Base-by-base conservation (phyloP, 192 early-diverging fungal genomes). In the Backusella psychrophila region DNA sequence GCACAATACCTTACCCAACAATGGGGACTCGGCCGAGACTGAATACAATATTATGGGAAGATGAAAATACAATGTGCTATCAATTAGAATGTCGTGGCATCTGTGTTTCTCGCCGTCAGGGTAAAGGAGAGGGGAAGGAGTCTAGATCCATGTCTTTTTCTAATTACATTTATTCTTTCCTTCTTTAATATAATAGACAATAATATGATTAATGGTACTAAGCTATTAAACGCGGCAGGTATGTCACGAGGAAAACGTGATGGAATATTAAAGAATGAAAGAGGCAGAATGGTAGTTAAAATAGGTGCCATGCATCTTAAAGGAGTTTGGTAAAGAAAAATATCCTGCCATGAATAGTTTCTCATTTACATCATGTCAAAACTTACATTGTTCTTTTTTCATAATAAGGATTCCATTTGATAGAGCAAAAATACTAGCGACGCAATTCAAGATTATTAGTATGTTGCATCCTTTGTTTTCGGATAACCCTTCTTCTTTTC, bases 211-310 rank as follows among this genome's bases (percentile, higher is more conserved):
- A 94, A 95, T 79, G 93, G 94, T 42, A 95, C 94, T 23, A 95
- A 95, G 79, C 83, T 95, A 63, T 84, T 95, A 38, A 95, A 95
- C 77, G 92, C 94, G 33, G 91, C 90, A 19, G 93, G 93, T 38
- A 94, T 95, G 93, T 92, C 94, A 67, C 90, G 94, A n/a, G 94
- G 94, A 53, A 94, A 93, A 81, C 85, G 94, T 42, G 94, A 95
- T 73, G 93, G 92, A 3, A 94, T 95, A 59, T 83, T 95, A 31
- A 95, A 95, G 78, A 93, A 94, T 75, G 94, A 95, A 79, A 92
- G 93, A 83, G 94, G 91, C 26, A 86, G 94, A 53, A 87, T 90
- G 5, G 94, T 95, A 12, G 92, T 95, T 59, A 95, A 95, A 83
- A 91, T 93, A 4, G 94, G 94, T 35, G 89, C 94, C 1, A 94